A percentile compares a stretch with the other conserved stretches of the same genome.
phyloP scores from a whole-genome alignment of 208 protist species.

The Trypanosoma theileri region DNA sequence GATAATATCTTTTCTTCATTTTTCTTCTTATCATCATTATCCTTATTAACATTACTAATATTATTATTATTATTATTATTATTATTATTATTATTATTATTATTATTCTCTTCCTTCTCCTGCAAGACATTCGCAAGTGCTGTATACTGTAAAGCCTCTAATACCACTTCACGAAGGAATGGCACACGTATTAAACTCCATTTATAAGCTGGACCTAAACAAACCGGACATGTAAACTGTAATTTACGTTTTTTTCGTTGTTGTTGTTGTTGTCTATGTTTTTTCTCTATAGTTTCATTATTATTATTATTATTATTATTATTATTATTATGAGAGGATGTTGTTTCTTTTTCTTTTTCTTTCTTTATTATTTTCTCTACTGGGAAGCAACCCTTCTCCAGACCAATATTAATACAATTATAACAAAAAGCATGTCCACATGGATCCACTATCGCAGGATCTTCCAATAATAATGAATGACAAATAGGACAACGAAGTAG shows the following conservation, averaged over 20 bases:
- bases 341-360: slow-evolving; percentile 36
- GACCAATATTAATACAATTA: slow-evolving; percentile 59
- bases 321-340: slow-evolving; percentile 4
- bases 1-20: too few species aligned
- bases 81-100: neutral
- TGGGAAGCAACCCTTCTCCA: slow-evolving; percentile 56
- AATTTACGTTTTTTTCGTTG: slow-evolving; percentile 10
- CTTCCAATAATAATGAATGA: slow-evolving; percentile 32
- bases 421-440: slow-evolving; percentile 83
- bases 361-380: slow-evolving; percentile 9
- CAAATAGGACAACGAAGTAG: slow-evolving; percentile 52
- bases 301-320: slow-evolving; percentile 15
- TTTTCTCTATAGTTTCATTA: neutral
- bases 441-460: slow-evolving; percentile 52
- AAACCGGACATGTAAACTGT: slow-evolving; percentile 60
- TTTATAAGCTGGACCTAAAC: slow-evolving; percentile 61
- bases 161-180: slow-evolving; percentile 43
- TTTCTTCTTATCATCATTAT: neutral
- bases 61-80: neutral
- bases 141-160: slow-evolving; percentile 16
- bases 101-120: neutral
- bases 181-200: slow-evolving; percentile 61
- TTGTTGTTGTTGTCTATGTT: neutral
- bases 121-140: slow-evolving; percentile 2
- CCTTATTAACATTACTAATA: neutral